phyloP scores from a whole-genome alignment of 2,329 filamentous ascomycete genomes.

The Aspergillus caelatus region DNA sequence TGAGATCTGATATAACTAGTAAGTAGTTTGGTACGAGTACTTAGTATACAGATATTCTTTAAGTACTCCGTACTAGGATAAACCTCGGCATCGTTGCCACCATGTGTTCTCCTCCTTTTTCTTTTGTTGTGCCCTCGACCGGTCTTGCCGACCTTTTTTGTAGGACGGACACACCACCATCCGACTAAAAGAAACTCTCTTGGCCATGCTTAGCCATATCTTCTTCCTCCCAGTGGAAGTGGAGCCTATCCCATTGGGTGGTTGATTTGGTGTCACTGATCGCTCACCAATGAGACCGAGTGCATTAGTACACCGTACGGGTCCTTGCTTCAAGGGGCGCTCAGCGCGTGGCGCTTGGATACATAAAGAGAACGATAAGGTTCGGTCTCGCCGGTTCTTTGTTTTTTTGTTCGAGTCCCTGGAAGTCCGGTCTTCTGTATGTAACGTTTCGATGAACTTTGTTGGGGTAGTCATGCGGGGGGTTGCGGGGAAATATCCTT shows the following conservation, averaged over 20 bases:
- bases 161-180: too few species aligned
- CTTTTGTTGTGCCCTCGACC: not conserved
- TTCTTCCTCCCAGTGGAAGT: not conserved
- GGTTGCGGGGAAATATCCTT: not conserved
- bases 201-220: not conserved
- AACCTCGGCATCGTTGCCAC: not conserved
- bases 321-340: not conserved
- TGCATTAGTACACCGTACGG: not conserved
- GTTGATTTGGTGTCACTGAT: not conserved
- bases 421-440: too few species aligned
- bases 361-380: not conserved
- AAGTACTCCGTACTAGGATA: not conserved
- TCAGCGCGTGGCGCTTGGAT: not conserved
- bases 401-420: not conserved
- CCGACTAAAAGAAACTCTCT: not conserved
- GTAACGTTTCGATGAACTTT: not conserved
- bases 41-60: too few species aligned
- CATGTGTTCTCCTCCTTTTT: not conserved
- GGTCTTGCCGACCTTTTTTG: not conserved
- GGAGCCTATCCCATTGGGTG: not conserved
- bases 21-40: too few species aligned
- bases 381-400: not conserved
- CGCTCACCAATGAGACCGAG: not conserved
- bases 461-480: not conserved
- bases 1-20: not conserved